Evolutionary conservation across 768 basidiomycete species (phyloP).

Genomic region (Suillus occidentalis): DNA sequence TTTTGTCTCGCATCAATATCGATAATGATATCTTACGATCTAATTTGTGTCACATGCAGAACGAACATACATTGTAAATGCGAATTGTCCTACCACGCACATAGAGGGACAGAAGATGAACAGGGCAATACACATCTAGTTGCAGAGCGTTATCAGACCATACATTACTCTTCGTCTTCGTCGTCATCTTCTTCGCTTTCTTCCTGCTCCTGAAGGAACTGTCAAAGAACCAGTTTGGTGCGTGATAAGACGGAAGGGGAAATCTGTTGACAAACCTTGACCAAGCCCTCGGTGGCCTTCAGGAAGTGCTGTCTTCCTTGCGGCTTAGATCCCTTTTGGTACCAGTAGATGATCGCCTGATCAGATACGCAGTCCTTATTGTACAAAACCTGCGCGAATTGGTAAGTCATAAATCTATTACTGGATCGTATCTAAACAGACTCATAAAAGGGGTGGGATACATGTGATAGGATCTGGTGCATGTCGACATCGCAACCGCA

Average conservation of each 20-base stretch:
- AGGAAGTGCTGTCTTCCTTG: conserved; percentile 96
- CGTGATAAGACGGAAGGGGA: conserved; percentile 1
- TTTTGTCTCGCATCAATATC: conserved; percentile 6
- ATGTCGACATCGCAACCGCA: neutral
- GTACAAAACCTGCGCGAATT: conserved; percentile 73
- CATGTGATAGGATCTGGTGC: neutral
- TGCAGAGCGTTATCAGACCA: neutral
- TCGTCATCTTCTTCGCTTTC: conserved; percentile 62
- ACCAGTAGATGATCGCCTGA: conserved; percentile 97
- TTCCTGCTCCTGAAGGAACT: conserved; percentile 93
- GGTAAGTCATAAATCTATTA: conserved; percentile 14
- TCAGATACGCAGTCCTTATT: conserved; percentile 95
- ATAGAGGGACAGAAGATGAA: neutral
- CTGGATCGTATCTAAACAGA: neutral
- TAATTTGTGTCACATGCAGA: conserved; percentile 1
- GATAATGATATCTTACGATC: neutral
- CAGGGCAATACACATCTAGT: neutral
- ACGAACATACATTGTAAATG: conserved; percentile 5
- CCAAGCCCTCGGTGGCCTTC: conserved; percentile 81
- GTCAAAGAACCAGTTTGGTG: conserved; percentile 34
- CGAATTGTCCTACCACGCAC: neutral
- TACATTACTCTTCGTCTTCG: conserved; percentile 41
- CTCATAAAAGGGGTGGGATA: neutral
- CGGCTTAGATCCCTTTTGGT: conserved; percentile 94
- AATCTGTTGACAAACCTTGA: conserved; percentile 61